Conservation (phyloP, 208 protist genomes). For the Acanthamoeba triangularis region DNA sequence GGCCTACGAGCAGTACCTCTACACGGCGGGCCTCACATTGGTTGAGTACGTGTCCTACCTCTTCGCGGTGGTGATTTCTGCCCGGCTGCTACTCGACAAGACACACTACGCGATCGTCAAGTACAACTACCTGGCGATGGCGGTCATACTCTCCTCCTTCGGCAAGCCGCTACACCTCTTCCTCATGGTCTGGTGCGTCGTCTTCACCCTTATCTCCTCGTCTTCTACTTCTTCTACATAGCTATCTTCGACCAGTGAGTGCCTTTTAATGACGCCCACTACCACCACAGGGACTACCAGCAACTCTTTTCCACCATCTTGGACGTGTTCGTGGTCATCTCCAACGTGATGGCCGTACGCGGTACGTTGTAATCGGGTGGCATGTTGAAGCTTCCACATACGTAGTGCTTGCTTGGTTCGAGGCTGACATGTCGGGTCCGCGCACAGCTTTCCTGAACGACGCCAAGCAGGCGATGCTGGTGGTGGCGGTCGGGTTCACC, state of each 20-base stretch:
- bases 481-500: not conserved
- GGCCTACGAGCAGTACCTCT: slow-evolving; percentile 5
- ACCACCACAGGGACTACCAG: slow-evolving; percentile 11
- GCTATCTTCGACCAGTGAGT: too few relatives aligned
- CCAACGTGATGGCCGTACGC: slow-evolving; percentile 56
- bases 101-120: not conserved
- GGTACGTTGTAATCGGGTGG: not conserved
- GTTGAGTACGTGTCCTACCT: slow-evolving; percentile 7
- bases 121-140: slow-evolving; percentile 71
- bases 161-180: slow-evolving; percentile 68
- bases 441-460: slow-evolving; percentile 19
- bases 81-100: not conserved
- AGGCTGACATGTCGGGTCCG: not conserved
- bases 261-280: too few relatives aligned
- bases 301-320: slow-evolving; percentile 5
- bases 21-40: not conserved
- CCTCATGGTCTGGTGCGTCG: slow-evolving; percentile 74
- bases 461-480: slow-evolving; percentile 5
- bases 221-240: not conserved
- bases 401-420: too few relatives aligned
- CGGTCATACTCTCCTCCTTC: slow-evolving; percentile 72
- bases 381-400: not conserved
- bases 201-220: not conserved
- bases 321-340: slow-evolving; percentile 43
- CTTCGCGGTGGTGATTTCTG: not conserved